These are phyloP conservation scores for Auriscalpium microsporum DNA, from an alignment of 768 basidiomycete species.

Conservation along the genomic window DNA sequence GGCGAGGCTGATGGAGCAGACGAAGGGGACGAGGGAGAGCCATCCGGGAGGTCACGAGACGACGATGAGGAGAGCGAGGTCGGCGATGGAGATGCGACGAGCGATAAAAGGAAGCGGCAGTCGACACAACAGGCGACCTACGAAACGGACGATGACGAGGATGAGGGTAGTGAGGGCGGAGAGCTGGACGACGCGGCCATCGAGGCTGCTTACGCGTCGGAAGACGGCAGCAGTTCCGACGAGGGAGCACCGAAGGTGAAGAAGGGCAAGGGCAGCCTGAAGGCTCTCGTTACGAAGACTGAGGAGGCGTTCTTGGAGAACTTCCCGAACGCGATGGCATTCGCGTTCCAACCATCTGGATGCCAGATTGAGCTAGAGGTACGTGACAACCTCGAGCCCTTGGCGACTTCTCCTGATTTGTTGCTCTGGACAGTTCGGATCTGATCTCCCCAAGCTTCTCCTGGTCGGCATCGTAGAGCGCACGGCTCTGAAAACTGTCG, in stretches of 20 bases:
- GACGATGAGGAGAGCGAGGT: conserved; percentile 68
- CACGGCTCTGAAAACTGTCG: conserved; percentile 71
- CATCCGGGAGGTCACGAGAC: conserved; percentile 30
- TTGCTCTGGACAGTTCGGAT: conserved; percentile 54
- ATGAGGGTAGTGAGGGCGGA: conserved; percentile 40
- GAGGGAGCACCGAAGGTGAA: conserved; percentile 25
- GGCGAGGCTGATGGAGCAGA: conserved; percentile 48
- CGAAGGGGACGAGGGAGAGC: conserved; percentile 31
- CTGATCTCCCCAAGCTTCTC: conserved; percentile 85
- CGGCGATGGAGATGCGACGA: conserved; percentile 77
- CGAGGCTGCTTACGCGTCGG: conserved; percentile 53
- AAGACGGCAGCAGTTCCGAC: conserved; percentile 24
- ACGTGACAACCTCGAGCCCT: conserved; percentile 20
- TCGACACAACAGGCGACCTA: conserved; percentile 70
- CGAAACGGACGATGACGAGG: conserved; percentile 59
- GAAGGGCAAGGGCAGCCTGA: conserved; percentile 22
- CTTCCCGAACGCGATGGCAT: conserved; percentile 61
- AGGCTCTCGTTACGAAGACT: conserved; percentile 34
- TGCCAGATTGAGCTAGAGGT: conserved; percentile 85
- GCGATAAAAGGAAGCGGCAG: conserved; percentile 65
- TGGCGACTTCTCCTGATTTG: not conserved
- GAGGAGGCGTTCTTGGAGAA: conserved; percentile 46
- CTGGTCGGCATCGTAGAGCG: conserved; percentile 90
- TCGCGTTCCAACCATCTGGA: conserved; percentile 54
- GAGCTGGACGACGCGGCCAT: conserved; percentile 48